Conservation (phyloP, 1,284 basidiomycete genomes). For the Rhodotorula sp. region DNA sequence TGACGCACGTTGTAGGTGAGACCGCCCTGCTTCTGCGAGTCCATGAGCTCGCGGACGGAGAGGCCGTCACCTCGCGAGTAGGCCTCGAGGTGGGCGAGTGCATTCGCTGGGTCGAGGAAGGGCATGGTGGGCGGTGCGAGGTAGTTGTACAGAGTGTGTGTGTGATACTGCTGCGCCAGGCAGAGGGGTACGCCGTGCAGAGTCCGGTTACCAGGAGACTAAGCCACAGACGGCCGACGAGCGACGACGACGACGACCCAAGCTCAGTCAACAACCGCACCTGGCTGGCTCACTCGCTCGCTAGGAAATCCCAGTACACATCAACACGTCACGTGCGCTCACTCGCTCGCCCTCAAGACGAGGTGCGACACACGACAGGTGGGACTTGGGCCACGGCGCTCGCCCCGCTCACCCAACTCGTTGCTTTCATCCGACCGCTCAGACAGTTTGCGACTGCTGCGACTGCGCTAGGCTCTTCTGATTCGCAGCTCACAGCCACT, state of each 20-base stretch:
- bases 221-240: background rate
- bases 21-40: slow-evolving; percentile 82
- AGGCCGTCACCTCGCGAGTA: slow-evolving; percentile 84
- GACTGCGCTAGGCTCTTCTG: no score
- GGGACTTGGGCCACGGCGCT: no score
- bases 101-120: slow-evolving; percentile 47
- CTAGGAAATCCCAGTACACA: no score
- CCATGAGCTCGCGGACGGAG: slow-evolving; percentile 81
- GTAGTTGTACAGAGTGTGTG: background rate
- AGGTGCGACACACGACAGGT: no score
- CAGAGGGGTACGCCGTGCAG: slow-evolving; percentile 6
- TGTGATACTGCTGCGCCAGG: background rate
- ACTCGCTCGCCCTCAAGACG: no score
- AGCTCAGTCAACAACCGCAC: no score
- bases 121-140: slow-evolving; percentile 11
- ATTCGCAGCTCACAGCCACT: no score
- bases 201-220: slow-evolving; percentile 5
- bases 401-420: no score
- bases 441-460: no score
- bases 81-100: slow-evolving; percentile 68
- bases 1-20: slow-evolving; percentile 78
- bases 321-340: no score
- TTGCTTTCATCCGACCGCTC: no score
- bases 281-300: background rate
- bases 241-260: background rate